These are phyloP conservation scores for Solanum infundibuliforme DNA, from an alignment of 257 asterid species.

Conservation along the genomic window DNA sequence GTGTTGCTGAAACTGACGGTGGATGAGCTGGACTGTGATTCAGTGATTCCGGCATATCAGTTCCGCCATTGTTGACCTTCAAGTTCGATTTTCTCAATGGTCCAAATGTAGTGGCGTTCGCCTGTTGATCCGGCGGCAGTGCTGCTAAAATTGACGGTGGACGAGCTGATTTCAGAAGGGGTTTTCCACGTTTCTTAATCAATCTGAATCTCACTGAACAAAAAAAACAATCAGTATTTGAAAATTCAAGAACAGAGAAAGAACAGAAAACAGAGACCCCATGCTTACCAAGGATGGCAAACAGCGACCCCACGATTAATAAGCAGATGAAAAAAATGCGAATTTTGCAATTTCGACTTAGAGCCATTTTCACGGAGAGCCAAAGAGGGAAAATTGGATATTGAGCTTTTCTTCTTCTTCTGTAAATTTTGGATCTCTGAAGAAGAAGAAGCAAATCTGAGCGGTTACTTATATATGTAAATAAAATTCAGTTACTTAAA, in stretches of 20 bases:
- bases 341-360: too few species aligned
- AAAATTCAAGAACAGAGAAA: too few species aligned
- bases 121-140: not conserved
- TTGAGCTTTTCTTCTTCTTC: not conserved
- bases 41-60: not conserved
- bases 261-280: not conserved
- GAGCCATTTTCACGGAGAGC: not conserved
- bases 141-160: not conserved
- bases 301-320: too few species aligned
- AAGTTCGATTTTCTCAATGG: not conserved
- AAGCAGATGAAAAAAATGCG: too few species aligned
- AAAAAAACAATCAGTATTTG: not conserved
- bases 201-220: not conserved
- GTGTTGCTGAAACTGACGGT: not conserved
- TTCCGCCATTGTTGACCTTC: not conserved
- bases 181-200: not conserved
- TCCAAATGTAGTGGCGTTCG: not conserved
- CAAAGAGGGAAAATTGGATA: not conserved
- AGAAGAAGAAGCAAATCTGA: not conserved
- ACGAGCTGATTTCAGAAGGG: not conserved
- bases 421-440: not conserved
- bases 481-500: not conserved
- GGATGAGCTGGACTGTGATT: not conserved
- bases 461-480: not conserved
- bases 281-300: not conserved